Evolutionary conservation across 805 yeast genomes (phyloP).

Genomic region (Candida adriatica): DNA sequence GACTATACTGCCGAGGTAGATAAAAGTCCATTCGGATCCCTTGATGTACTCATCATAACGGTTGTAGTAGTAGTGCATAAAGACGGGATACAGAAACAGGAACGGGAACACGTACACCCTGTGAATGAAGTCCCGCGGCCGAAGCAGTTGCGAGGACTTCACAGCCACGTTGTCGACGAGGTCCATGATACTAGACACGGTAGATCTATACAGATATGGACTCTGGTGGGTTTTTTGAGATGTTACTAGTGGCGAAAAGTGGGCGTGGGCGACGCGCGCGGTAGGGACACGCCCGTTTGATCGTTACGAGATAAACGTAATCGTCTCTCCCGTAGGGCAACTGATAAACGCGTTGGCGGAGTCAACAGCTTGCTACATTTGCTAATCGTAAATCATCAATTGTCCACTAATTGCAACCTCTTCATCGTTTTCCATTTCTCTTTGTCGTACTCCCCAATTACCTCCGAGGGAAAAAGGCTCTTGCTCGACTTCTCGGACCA

Average conservation of each 20-base stretch:
- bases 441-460: conserved; percentile 57
- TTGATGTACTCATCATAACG: conserved; percentile 77
- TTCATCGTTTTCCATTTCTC: conserved; percentile 59
- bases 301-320: too few species aligned
- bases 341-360: too few species aligned
- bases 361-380: too few species aligned
- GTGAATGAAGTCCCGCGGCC: conserved; percentile 49
- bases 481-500: conserved; percentile 29
- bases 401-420: conserved; percentile 25
- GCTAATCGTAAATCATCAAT: too few species aligned
- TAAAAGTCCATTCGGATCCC: conserved; percentile 95
- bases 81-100: conserved; percentile 67
- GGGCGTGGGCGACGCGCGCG: too few species aligned
- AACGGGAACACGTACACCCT: conserved; percentile 86
- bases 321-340: too few species aligned
- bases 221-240: too few species aligned
- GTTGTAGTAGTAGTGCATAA: conserved; percentile 53
- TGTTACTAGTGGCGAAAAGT: too few species aligned
- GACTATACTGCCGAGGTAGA: conserved; percentile 66
- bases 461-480: conserved; percentile 47
- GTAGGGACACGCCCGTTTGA: too few species aligned
- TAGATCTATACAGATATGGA: too few species aligned
- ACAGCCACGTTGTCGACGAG: conserved; percentile 70
- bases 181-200: too few species aligned
- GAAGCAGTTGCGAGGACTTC: conserved; percentile 64